Base-by-base conservation (phyloP, 2,329 filamentous ascomycete genomes). In the Sclerotiophoma versabilis region DNA sequence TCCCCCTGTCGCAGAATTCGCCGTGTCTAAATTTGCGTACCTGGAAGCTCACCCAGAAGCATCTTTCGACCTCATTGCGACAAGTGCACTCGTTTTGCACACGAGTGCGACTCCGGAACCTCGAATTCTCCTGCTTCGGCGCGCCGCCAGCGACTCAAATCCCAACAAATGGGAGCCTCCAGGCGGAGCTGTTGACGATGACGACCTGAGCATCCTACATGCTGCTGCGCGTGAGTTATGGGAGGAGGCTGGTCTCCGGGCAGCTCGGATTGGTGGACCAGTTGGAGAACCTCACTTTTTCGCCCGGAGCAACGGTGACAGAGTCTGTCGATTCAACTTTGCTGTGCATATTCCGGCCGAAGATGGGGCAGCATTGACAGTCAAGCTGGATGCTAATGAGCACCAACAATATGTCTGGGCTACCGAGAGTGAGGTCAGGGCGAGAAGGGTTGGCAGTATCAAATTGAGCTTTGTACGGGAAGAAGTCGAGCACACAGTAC, bases 131-230 rank as follows among this genome's bases (percentile, higher is more conserved):
- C 76, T 83, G 17, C 60, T 83, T 9, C 80, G 81, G 63, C 79
- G 80, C 63, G 76, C 79, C 23, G 57, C 73, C 5, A 68, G 75
- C 58, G 80, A 82, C 66, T 77, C 68, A 48, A 76, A 77, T 69
- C 80, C 81, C 2, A 65, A 75, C 50, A 66, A 59, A 4, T 83
- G 81, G 81, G 81, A 84, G 53, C 57, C 76, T 0, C 81, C 81
- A 1, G 81, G 81, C 19, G 81, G 81, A n/a, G 77, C 71, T 0
- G 76, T 76, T 33, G 81, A 83, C 43, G 44, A 64, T 0, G 65
- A 69, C 0, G 80, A 83, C 56, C 37, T 56, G 5, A 77, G 64
- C 11, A 72, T 83, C 4, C 69, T 83, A 4, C 61, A 75, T 39
- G 76, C 74, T 14, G 77, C 75, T n/a, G 77, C 75, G 14, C 74